These are phyloP conservation scores for Blepharisma stoltei DNA, from an alignment of 73 alveolate genomes.

Conservation along the genomic window DNA sequence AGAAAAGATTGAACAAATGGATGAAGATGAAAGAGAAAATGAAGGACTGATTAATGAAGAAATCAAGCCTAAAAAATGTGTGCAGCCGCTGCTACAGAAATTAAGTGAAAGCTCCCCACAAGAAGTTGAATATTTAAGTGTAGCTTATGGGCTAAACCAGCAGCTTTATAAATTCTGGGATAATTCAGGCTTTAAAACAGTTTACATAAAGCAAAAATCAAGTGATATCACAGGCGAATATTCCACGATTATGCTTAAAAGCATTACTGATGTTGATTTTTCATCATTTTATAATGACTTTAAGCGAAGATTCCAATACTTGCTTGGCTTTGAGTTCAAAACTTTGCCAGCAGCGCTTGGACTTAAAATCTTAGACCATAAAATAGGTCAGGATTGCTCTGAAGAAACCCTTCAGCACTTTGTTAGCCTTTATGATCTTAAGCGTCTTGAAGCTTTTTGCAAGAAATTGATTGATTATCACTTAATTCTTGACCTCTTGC, in stretches of 20 bases:
- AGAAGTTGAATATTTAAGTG: constrained; percentile 87
- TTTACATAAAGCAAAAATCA: constrained; percentile 82
- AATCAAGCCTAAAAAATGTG: constrained; percentile 58
- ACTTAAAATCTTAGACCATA: constrained; percentile 50
- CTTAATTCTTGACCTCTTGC: constrained; percentile 92
- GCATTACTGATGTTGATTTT: constrained; percentile 71
- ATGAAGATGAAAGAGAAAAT: constrained; percentile 32
- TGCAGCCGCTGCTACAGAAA: constrained; percentile 88
- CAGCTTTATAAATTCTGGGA: constrained; percentile 96
- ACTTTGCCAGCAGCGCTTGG: constrained; percentile 73
- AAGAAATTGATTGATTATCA: constrained; percentile 92
- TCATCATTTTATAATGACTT: constrained; percentile 89
- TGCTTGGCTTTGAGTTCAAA: constrained; percentile 89
- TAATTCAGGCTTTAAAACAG: constrained; percentile 89
- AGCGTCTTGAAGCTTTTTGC: constrained; percentile 91
- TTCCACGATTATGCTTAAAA: constrained; percentile 91
- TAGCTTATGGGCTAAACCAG: constrained; percentile 90
- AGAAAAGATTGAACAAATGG: constrained; percentile 29
- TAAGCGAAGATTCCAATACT: constrained; percentile 88
- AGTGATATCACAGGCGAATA: constrained; percentile 96
- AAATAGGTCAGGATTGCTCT: constrained; percentile 39
- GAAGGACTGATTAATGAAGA: constrained; percentile 40
- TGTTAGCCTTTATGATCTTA: constrained; percentile 80
- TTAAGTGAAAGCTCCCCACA: constrained; percentile 88
- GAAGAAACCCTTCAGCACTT: constrained; percentile 56